These are phyloP conservation scores for Bocquillonia castaneifolia DNA, from an alignment of 441 rosid genomes.

Conservation along the genomic window DNA sequence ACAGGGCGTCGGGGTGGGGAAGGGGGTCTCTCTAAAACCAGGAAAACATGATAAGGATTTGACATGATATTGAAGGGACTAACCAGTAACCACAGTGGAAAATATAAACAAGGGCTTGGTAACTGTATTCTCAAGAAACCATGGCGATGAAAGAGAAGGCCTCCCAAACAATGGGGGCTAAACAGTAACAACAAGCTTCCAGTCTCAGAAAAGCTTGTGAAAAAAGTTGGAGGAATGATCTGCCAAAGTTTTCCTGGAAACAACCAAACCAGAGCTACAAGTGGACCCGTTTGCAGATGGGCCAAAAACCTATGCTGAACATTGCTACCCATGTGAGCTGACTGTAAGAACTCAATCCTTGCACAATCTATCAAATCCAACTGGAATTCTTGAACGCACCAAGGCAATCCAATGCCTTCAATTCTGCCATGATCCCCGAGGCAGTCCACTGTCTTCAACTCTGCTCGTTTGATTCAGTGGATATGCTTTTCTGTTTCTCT, in stretches of 20 bases:
- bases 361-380: slow-evolving; percentile 10
- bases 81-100: slow-evolving; percentile 24
- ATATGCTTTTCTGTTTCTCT: slow-evolving; percentile 2
- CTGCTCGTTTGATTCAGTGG: not conserved
- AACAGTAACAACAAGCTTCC: slow-evolving; percentile 41
- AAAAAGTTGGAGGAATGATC: slow-evolving; percentile 21
- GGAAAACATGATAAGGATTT: slow-evolving; percentile 23
- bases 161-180: slow-evolving; percentile 26
- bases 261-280: slow-evolving; percentile 25
- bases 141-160: slow-evolving; percentile 34
- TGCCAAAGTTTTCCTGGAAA: slow-evolving; percentile 35
- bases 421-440: not conserved
- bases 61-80: slow-evolving; percentile 11
- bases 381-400: slow-evolving; percentile 7
- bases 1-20: no score
- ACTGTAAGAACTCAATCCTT: slow-evolving; percentile 16
- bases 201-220: slow-evolving; percentile 32
- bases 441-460: slow-evolving; percentile 1
- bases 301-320: slow-evolving; percentile 31
- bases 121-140: slow-evolving; percentile 39
- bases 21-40: slow-evolving; percentile 21
- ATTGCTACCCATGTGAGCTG: slow-evolving; percentile 29
- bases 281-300: not conserved
- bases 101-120: slow-evolving; percentile 31
- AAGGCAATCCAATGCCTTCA: slow-evolving; percentile 10